Base-by-base conservation (phyloP, 768 basidiomycete species). In the Pleurotus citrinopileatus region DNA sequence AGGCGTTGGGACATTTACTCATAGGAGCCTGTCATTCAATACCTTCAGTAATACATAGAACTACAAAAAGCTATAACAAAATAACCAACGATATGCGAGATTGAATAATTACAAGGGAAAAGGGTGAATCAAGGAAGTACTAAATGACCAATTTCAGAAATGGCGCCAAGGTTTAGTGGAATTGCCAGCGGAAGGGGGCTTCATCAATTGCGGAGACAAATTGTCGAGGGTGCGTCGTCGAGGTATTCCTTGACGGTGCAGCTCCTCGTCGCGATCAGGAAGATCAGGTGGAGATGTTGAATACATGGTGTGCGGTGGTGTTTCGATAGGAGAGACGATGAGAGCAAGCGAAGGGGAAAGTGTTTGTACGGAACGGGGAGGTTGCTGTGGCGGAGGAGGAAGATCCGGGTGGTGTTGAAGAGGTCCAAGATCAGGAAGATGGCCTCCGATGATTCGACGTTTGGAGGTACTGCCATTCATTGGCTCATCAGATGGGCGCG, bases 281-380 rank as follows among this genome's bases (percentile, higher is more conserved):
- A 25, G 17, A 22, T 51, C 48, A 13, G 48, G 43, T 29, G 40
- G 43, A 23, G 43, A 43, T 22, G 13, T 42, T n/a, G 43, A 32
- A 27, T 51, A 51, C 48, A 51, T 51, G 15, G 45, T 20, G 10
- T 19, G 74, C 74, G 19, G 70, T 66, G 32, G 70, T 67, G 23
- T 74, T 70, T 75, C 74, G 4, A 71, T 69, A 0, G 83, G 83
- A n/a, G 83, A 83, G 40, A 84, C 75, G 60, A 85, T 79, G 74
- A 83, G 79, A 15, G 83, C 83, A 36, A 85, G 63, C 15, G 83
- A 85, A 5, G 84, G 84, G 1, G 83, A 84, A 25, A 86, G 70
- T 9, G 73, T 80, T 56, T 80, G 78, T 7, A 68, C 70, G 50
- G 65, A 70, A 53, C 71, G 66, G 45, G 67, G 63, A 4, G 67